These are phyloP conservation scores for Ambrosiella xylebori DNA, from an alignment of 2,329 filamentous ascomycete genomes.

Conservation along the genomic window DNA sequence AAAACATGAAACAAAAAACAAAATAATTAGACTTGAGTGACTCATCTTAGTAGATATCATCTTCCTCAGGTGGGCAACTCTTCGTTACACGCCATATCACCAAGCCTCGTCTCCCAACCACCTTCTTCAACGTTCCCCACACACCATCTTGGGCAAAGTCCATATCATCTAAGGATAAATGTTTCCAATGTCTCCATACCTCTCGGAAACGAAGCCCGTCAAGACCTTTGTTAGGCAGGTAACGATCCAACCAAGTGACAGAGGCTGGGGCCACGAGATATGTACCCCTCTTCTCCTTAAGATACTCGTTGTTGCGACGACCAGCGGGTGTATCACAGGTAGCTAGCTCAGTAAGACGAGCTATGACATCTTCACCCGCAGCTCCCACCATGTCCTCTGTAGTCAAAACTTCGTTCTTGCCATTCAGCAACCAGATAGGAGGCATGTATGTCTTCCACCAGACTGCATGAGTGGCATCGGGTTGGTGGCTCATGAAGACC, in stretches of 20 bases:
- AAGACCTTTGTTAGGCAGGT: conserved; percentile 39
- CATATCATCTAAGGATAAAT: conserved; percentile 65
- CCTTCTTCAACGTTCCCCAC: conserved; percentile 50
- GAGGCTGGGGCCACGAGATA: conserved; percentile 60
- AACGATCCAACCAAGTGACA: conserved; percentile 50
- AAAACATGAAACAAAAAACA: neutral
- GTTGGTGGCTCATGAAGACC: conserved; percentile 53
- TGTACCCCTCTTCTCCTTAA: conserved; percentile 44
- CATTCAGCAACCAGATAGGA: conserved; percentile 62
- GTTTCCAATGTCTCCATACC: conserved; percentile 49
- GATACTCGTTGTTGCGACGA: conserved; percentile 35
- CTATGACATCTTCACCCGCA: conserved; percentile 40
- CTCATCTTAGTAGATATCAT: neutral
- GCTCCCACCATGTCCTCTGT: conserved; percentile 63
- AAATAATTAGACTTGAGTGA: neutral
- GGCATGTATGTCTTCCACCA: conserved; percentile 85
- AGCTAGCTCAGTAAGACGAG: conserved; percentile 39
- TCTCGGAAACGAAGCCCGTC: conserved; percentile 47
- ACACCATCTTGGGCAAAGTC: conserved; percentile 64
- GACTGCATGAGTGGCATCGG: conserved; percentile 49
- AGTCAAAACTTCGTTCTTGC: conserved; percentile 52
- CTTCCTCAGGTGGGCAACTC: conserved; percentile 26
- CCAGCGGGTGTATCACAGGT: conserved; percentile 45
- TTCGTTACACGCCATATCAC: conserved; percentile 48
- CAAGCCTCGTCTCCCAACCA: conserved; percentile 46